Evolutionary conservation across 441 rosid species (phyloP).

Genomic region (Mallotus japonicus): DNA sequence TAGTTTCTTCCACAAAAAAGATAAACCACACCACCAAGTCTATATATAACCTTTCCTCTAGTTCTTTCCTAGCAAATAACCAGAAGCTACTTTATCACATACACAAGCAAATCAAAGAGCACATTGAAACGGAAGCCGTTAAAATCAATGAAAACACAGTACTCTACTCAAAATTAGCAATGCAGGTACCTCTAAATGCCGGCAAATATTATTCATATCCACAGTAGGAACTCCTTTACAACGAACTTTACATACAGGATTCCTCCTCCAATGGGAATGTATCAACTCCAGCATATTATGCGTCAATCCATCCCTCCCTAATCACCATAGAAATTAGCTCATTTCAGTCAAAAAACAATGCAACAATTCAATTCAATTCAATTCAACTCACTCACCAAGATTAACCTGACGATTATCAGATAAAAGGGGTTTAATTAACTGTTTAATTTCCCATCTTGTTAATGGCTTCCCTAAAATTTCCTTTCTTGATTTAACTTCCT

Average conservation of each 20-base stretch:
- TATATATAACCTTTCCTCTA: slow-evolving; percentile 73
- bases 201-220: slow-evolving; percentile 83
- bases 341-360: no score
- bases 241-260: slow-evolving; percentile 71
- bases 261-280: slow-evolving; percentile 82
- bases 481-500: slow-evolving; percentile 54
- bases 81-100: neutral
- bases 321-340: neutral
- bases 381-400: slow-evolving; percentile 54
- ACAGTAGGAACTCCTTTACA: slow-evolving; percentile 91
- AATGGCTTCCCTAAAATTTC: slow-evolving; percentile 84
- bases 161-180: neutral
- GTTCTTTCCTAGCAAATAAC: slow-evolving; percentile 61
- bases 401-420: slow-evolving; percentile 84
- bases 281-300: slow-evolving; percentile 93
- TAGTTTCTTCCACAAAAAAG: slow-evolving; percentile 89
- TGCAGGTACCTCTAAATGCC: slow-evolving; percentile 67
- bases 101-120: no score
- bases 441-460: slow-evolving; percentile 71
- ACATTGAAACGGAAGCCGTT: no score
- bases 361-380: no score
- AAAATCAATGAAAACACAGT: no score
- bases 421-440: slow-evolving; percentile 63
- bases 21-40: slow-evolving; percentile 75
- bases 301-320: slow-evolving; percentile 92